Base-by-base conservation (phyloP, 441 rosid species). In the Omphalea diandra region DNA sequence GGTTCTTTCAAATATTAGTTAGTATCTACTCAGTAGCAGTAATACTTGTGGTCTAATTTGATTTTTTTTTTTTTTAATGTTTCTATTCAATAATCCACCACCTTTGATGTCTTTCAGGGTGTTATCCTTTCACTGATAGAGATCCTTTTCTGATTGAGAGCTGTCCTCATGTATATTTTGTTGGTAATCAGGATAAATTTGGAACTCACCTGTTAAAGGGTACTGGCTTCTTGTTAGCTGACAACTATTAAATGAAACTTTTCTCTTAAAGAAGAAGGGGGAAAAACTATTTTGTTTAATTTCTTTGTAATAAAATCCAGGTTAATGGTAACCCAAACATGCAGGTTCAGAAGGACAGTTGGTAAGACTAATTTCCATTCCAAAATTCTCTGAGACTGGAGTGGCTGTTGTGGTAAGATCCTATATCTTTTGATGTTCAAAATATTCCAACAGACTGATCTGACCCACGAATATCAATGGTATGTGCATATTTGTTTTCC, bases 141-240 rank as follows among this genome's bases (percentile, higher is more conserved):
- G 98, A 95, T 84, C 99, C 99, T 76, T 95, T 95, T 85, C 77
- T 92, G 65, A 85, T 95, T 18, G 98, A 92, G 77, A 85, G 81
- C 71, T 95, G 97, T 46, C 99, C 99, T 68, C 96, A 90, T 89
- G 95, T 95, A 54, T 95, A 90, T 82, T 95, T 92, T 61, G 87
- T 77, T 18, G 98, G 98, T 38, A 92, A 94, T 80, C 97, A 88
- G 80, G 87, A 88, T 53, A 87, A 85, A 75, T 94, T 73, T 67
- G 93, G 83, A 72, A 87, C 79, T 33, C 81, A 81, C 77, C 68
- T 85, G 66, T 14, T 89, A 55, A 80, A 86, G 33, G 99, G 99
- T 95, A 82, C 27, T 18, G 22, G 17, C 47, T 43, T 73, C 68
- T 69, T 41, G 8, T 29, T 24, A 27, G 18, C 49, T 67, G 44